Conservation (phyloP, 768 basidiomycete genomes). For the Pholiota conissans region DNA sequence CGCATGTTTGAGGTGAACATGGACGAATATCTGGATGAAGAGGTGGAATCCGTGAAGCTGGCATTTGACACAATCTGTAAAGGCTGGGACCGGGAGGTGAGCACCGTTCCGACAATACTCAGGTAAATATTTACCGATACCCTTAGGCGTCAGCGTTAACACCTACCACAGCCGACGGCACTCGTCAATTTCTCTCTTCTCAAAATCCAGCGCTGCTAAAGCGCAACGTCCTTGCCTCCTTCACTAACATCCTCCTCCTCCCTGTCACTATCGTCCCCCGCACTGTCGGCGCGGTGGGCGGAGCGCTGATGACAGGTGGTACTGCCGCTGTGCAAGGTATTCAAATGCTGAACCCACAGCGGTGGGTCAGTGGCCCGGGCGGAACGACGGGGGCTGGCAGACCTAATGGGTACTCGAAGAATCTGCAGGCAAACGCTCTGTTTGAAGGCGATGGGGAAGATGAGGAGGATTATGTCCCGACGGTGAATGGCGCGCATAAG, state of each 20-base stretch:
- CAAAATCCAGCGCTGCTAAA: conserved; percentile 92
- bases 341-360: conserved; percentile 86
- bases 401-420: conserved; percentile 32
- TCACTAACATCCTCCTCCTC: conserved; percentile 84
- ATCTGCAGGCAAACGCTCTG: conserved; percentile 43
- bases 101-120: conserved; percentile 9
- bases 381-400: conserved; percentile 13
- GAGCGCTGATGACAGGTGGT: conserved; percentile 67
- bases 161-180: conserved; percentile 14
- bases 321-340: conserved; percentile 82
- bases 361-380: conserved; percentile 61
- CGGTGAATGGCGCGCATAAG: neutral
- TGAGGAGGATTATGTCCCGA: conserved; percentile 17
- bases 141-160: conserved; percentile 9
- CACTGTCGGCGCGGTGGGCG: conserved; percentile 68
- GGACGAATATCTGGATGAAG: conserved; percentile 97
- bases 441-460: conserved; percentile 47
- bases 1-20: conserved; percentile 95
- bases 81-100: conserved; percentile 78
- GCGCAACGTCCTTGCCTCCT: conserved; percentile 88
- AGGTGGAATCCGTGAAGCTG: conserved; percentile 78
- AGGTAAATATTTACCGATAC: neutral
- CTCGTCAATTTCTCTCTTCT: conserved; percentile 73
- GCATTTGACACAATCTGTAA: conserved; percentile 74
- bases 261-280: conserved; percentile 97